A percentile compares a stretch with the other conserved stretches of the same genome.
phyloP scores from a whole-genome alignment of 768 basidiomycete species.

The Collybiopsis luxurians region DNA sequence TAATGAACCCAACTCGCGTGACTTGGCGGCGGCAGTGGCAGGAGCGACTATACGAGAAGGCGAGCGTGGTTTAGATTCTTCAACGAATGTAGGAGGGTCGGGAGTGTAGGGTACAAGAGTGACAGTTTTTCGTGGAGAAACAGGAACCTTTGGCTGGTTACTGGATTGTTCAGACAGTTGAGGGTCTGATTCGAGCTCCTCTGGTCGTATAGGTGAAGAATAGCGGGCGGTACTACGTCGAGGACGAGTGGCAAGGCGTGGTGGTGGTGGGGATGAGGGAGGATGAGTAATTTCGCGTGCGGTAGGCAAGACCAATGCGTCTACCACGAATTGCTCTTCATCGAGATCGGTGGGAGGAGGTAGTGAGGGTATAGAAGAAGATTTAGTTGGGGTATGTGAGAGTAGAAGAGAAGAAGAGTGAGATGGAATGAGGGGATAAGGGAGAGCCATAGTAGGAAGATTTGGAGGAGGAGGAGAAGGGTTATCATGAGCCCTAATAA shows the following conservation, averaged over 20 bases:
- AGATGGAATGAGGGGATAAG: background rate
- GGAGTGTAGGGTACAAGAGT: background rate
- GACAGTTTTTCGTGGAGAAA: background rate
- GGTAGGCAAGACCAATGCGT: conserved; percentile 7
- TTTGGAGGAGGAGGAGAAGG: conserved; percentile 62
- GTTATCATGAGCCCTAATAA: conserved; percentile 70
- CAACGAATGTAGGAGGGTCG: background rate
- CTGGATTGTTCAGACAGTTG: background rate
- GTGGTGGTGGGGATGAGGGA: conserved; percentile 21
- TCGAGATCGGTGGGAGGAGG: conserved; percentile 1
- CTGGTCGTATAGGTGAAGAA: conserved; percentile 20
- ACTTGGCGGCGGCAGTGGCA: conserved; percentile 19
- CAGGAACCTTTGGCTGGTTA: background rate
- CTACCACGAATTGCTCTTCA: conserved; percentile 15
- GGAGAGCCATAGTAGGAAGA: conserved; percentile 1
- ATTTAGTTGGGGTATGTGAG: conserved; percentile 8
- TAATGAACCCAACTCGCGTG: conserved; percentile 50
- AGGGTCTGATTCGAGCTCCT: conserved; percentile 2
- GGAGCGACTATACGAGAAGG: background rate
- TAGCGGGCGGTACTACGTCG: conserved; percentile 28
- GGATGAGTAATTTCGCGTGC: background rate
- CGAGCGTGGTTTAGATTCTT: background rate
- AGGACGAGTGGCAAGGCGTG: conserved; percentile 36
- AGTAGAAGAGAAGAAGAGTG: background rate
- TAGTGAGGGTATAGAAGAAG: background rate